Evolutionary conservation across 2,329 filamentous ascomycete species (phyloP).

Genomic region (Acarospora socialis): DNA sequence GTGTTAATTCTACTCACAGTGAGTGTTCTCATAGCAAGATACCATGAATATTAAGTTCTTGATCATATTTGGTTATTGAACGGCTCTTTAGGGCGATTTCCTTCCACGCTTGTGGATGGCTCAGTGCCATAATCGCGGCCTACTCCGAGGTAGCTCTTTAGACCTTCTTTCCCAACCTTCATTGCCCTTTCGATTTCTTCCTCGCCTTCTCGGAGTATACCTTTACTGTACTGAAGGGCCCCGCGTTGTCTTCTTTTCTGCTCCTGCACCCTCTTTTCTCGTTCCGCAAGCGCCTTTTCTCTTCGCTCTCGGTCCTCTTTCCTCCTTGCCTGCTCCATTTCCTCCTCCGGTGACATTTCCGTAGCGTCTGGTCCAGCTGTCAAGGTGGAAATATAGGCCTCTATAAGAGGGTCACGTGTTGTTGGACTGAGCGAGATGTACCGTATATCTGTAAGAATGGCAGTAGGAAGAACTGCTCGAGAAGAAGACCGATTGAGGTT

Average conservation of each 20-base stretch:
- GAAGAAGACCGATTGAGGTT: slow-evolving; percentile 27
- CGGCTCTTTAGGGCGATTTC: too few relatives aligned
- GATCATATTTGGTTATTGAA: too few relatives aligned
- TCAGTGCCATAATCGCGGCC: too few relatives aligned
- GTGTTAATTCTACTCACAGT: too few relatives aligned
- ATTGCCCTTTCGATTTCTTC: slow-evolving; percentile 31
- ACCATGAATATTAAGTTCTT: too few relatives aligned
- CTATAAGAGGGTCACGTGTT: slow-evolving; percentile 26
- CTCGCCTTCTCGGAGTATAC: slow-evolving; percentile 29
- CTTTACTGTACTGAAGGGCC: slow-evolving; percentile 27
- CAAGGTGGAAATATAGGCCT: slow-evolving; percentile 30
- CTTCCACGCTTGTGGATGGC: too few relatives aligned
- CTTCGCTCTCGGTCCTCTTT: slow-evolving; percentile 28
- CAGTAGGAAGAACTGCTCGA: slow-evolving; percentile 25
- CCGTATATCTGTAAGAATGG: slow-evolving; percentile 30
- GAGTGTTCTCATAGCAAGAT: too few relatives aligned
- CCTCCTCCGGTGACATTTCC: slow-evolving; percentile 25
- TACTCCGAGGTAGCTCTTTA: slow-evolving; percentile 30
- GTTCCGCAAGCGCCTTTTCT: slow-evolving; percentile 29
- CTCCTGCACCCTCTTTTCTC: slow-evolving; percentile 29
- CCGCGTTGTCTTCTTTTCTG: slow-evolving; percentile 28
- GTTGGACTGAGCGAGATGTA: slow-evolving; percentile 28
- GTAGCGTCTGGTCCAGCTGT: slow-evolving; percentile 21
- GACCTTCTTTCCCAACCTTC: slow-evolving; percentile 27
- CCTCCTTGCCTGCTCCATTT: slow-evolving; percentile 24